Evolutionary conservation across 192 early-diverging fungal species (phyloP), one percentile per base, ranked within the genome.

Genomic region (Coemansia sp.): DNA sequence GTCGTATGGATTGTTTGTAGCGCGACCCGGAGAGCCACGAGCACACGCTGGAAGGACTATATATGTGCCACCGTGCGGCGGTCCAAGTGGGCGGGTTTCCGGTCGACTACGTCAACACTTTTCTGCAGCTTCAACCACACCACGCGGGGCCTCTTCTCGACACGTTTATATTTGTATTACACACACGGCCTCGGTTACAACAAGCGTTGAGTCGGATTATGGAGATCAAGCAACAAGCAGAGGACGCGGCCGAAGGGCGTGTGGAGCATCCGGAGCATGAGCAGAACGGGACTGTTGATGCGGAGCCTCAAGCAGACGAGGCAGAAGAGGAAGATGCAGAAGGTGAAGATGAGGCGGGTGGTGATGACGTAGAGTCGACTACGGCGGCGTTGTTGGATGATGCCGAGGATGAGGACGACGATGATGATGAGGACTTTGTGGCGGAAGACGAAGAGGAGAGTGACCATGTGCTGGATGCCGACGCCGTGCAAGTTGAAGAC

Each of bases 11-110:
- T 18, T 41, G 13, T 26, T 29, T 73, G 70, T 79, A 79, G 76
- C 70, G 76, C 56, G 76, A 79, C 58, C 7, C 27, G 16, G 70
- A 72, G 60, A 58, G 76, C 43, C 48, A 43, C 11, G 53, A 66
- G 19, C 41, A 69, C 52, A 73, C 54, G 20, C 35, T 79, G 59
- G 13, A 41, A 37, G 66, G 66, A 60, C 41, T 79, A 79, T 79
- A 70, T 79, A 79, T 63, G 45, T 69, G 71, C 59, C 76, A 79
- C 57, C 47, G 55, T 2, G 76, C 76, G 48, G 76, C 64, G 10
- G 70, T 70, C 9, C 23, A 32, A 16, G 48, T 73, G 60, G 71
- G 76, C 19, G 45, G 45, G 20, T 37, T 79, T 38, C 64, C 76
- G n/a, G 43, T 69, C 22, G 76, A 66, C 68, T 60, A 69, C 22